Evolutionary conservation across 306 rosid species (phyloP), one percentile per base, ranked within the genome.

Genomic region (Chamaecrista fasciculata): DNA sequence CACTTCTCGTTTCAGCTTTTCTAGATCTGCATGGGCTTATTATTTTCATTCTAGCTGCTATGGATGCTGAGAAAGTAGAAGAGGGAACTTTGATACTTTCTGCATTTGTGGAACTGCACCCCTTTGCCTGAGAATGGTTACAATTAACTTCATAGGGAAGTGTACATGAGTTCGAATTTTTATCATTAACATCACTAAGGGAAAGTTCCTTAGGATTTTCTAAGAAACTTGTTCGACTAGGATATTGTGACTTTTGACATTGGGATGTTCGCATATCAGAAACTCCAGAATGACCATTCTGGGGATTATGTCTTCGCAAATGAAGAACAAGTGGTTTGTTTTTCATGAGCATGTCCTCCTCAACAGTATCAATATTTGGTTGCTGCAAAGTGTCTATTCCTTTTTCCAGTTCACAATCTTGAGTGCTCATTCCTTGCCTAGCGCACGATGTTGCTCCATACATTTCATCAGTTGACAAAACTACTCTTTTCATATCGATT

Each of bases 1-100:
- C 52, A 9, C 62, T 46, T 50, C 62, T 79, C 65, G 57, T 79
- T 70, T 75, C 89, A 2, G 26, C 53, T 49, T 65, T 78, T 78
- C 82, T 83, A 65, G 61, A 75, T 76, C 61, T 85, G 81, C 78
- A 73, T 64, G 95, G 89, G 67, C 79, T 87, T 67, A 37, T 87
- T 67, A 37, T 62, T 75, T 84, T 79, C 68, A 49, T 76, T 69
- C 73, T 82, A 69, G 66, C 71, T 0, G 68, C 72, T 19, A 34
- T 11, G 4, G 84, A 62, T 40, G 39, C 82, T 28, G 84, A 60
- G 48, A 40, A 34, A 72, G 83, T 75, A 62, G 78, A 50, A 69
- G 76, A 62, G 43, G 79, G 79, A 71, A 48, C 12, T 64, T 69
- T 79, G 57, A 43, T 66, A 24, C 55, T 75, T 33, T 47, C 76